Evolutionary conservation across 352 stramenopile species (phyloP).

Genomic region (Pythium phragmitis): DNA sequence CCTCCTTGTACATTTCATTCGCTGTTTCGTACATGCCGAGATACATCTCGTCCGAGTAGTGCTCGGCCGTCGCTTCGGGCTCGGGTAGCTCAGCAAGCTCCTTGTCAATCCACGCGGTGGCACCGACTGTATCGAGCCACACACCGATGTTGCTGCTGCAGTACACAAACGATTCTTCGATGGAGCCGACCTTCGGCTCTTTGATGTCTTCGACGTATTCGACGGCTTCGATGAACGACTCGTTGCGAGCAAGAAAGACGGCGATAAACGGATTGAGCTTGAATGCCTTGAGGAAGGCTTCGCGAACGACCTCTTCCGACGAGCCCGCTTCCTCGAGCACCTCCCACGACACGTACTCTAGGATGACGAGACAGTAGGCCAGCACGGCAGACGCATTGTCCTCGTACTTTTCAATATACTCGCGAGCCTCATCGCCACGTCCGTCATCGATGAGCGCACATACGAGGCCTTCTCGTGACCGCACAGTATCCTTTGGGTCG

Average conservation of each 20-base stretch:
- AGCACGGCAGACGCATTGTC: slow-evolving; percentile 60
- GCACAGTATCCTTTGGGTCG: slow-evolving; percentile 58
- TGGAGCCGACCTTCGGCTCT: slow-evolving; percentile 56
- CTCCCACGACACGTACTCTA: slow-evolving; percentile 89
- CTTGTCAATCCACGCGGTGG: slow-evolving; percentile 81
- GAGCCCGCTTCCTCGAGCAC: slow-evolving; percentile 81
- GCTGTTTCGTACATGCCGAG: slow-evolving; percentile 86
- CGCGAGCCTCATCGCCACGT: slow-evolving; percentile 64
- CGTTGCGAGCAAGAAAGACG: slow-evolving; percentile 74
- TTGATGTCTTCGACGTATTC: slow-evolving; percentile 87
- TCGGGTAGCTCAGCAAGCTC: slow-evolving; percentile 57
- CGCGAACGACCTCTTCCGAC: slow-evolving; percentile 72
- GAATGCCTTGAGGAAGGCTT: slow-evolving; percentile 68
- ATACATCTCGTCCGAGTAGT: slow-evolving; percentile 79
- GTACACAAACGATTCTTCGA: slow-evolving; percentile 86
- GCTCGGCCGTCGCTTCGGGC: slow-evolving; percentile 45
- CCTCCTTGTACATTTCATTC: slow-evolving; percentile 86
- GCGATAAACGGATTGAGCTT: slow-evolving; percentile 81
- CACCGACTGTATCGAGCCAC: slow-evolving; percentile 83
- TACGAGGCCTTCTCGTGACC: slow-evolving; percentile 64
- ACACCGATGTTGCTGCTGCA: slow-evolving; percentile 78
- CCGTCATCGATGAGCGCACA: slow-evolving; percentile 84
- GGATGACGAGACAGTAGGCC: slow-evolving; percentile 80
- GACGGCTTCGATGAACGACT: slow-evolving; percentile 78
- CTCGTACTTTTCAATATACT: slow-evolving; percentile 63